phyloP scores from a whole-genome alignment of 495 filamentous ascomycete genomes.

The Hypoxylon fragiforme region DNA sequence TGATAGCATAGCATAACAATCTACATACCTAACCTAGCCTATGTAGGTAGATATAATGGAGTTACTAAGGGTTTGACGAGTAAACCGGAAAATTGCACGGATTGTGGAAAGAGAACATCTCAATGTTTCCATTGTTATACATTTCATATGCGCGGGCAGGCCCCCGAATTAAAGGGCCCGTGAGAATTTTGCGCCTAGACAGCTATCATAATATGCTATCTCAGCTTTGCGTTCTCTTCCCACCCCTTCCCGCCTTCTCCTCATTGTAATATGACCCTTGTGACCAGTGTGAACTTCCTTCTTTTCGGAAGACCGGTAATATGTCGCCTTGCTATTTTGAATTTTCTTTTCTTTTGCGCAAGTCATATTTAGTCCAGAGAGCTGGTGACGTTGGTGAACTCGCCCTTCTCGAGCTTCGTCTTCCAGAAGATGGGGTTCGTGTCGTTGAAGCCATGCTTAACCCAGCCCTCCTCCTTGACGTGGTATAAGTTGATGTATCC shows the following conservation, averaged over 20 bases:
- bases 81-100: too few relatives aligned
- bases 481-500: conserved; percentile 99
- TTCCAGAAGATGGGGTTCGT: conserved; percentile 98
- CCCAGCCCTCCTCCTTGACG: conserved; percentile 97
- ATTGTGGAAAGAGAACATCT: too few relatives aligned
- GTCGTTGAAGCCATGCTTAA: conserved; percentile 95
- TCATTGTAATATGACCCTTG: too few relatives aligned
- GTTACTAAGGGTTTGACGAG: too few relatives aligned
- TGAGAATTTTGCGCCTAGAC: background rate
- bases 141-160: too few relatives aligned
- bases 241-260: too few relatives aligned
- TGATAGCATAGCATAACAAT: background rate
- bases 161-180: too few relatives aligned
- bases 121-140: background rate
- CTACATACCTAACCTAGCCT: background rate
- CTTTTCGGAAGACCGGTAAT: too few relatives aligned
- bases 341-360: background rate
- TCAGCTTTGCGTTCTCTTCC: background rate
- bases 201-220: conserved; percentile 5
- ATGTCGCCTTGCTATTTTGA: background rate
- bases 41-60: background rate
- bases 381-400: conserved; percentile 95
- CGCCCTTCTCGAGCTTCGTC: conserved; percentile 95
- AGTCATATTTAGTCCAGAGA: conserved; percentile 56
- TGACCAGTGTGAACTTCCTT: too few relatives aligned